Conservation (phyloP, 2,329 filamentous ascomycete genomes). For the Thielaviopsis ethacetica region DNA sequence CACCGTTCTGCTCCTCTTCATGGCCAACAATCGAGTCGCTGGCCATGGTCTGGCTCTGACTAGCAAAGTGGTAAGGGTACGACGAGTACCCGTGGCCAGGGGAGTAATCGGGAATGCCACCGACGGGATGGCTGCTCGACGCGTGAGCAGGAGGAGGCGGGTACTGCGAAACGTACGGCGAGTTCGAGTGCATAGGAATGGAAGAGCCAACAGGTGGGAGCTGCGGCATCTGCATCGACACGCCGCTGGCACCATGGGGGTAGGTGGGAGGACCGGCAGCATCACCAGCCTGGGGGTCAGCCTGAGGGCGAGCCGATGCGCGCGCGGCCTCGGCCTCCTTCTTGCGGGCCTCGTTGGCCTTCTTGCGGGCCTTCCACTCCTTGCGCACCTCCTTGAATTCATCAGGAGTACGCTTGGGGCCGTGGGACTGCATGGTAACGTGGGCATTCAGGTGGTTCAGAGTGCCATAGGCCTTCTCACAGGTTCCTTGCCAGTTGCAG, state of each 20-base stretch:
- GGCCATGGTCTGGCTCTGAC: background rate
- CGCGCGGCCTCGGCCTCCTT: constrained; percentile 33
- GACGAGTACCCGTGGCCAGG: constrained; percentile 37
- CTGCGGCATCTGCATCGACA: constrained; percentile 7
- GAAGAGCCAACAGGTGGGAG: constrained; percentile 2
- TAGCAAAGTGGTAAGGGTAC: constrained; percentile 21
- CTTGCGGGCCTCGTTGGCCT: constrained; percentile 84
- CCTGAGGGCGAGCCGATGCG: background rate
- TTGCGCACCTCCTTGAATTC: constrained; percentile 99
- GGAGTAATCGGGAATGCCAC: constrained; percentile 37
- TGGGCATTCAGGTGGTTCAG: constrained; percentile 95
- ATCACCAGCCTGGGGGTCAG: background rate
- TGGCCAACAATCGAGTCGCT: background rate
- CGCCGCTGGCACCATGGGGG: background rate
- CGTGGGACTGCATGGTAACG: constrained; percentile 97
- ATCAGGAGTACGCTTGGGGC: constrained; percentile 87
- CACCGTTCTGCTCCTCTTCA: too few relatives aligned
- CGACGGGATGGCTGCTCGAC: constrained; percentile 27
- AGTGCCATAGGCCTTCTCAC: constrained; percentile 96
- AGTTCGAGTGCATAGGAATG: background rate
- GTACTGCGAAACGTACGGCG: background rate
- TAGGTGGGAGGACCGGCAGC: background rate
- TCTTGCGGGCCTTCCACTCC: constrained; percentile 98
- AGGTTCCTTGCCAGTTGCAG: constrained; percentile 83
- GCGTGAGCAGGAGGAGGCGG: constrained; percentile 15